Percentiles rank a stretch among this genome's conserved stretches.
Evolutionary conservation across 805 yeast genomes (phyloP).

Genomic region (Maudiozyma serrabonitensis): DNA sequence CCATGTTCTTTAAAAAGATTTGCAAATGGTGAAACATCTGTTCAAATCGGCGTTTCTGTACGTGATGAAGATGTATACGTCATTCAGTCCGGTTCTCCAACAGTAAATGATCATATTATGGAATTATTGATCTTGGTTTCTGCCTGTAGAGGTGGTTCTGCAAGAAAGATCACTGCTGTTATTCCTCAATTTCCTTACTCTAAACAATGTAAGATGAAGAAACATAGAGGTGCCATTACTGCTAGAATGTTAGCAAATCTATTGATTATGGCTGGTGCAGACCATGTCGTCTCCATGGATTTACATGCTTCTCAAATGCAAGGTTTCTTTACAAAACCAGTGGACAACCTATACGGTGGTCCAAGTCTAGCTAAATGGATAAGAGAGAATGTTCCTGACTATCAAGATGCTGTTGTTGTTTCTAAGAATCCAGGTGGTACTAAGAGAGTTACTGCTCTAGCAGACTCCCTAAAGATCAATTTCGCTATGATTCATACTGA

Average conservation of each 20-base stretch:
- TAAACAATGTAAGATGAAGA: constrained; percentile 95
- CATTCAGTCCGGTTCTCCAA: constrained; percentile 84
- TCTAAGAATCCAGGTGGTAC: constrained; percentile 99
- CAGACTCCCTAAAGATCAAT: constrained; percentile 91
- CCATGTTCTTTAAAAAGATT: constrained; percentile 86
- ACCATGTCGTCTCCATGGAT: constrained; percentile 97
- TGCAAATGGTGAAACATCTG: constrained; percentile 96
- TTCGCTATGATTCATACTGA: constrained; percentile 99
- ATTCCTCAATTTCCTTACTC: constrained; percentile 97
- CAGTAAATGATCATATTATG: constrained; percentile 89
- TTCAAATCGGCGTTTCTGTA: constrained; percentile 87
- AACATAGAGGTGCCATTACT: constrained; percentile 96
- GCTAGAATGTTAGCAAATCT: constrained; percentile 96
- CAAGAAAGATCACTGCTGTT: constrained; percentile 92
- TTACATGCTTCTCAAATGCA: constrained; percentile 96
- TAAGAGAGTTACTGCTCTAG: constrained; percentile 92
- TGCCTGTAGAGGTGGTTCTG: constrained; percentile 97
- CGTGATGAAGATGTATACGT: constrained; percentile 96
- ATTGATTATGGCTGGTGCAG: constrained; percentile 97
- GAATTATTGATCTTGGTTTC: constrained; percentile 85
- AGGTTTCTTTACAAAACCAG: constrained; percentile 95
- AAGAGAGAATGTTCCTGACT: constrained; percentile 76
- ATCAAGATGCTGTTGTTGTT: constrained; percentile 84
- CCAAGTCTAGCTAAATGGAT: constrained; percentile 97
- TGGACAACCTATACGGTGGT: constrained; percentile 91